Conservation (phyloP, 1,139 yeast genomes). For the Kurtzmaniella quercitrusa region DNA sequence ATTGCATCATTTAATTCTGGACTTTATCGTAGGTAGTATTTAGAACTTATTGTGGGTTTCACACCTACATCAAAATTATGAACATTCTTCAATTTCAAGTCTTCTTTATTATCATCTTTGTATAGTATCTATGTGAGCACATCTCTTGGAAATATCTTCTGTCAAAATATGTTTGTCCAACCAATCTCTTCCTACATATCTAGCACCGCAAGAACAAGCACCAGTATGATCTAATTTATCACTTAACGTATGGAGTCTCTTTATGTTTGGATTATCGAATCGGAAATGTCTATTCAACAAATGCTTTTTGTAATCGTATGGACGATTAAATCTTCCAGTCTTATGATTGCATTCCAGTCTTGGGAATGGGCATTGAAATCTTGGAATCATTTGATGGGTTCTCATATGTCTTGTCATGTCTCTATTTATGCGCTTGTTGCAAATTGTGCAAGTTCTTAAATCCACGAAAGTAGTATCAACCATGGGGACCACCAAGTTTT, state of each 20-base stretch:
- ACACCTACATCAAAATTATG: too few species aligned
- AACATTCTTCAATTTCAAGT: too few species aligned
- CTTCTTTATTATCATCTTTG: not conserved
- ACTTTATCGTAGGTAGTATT: too few species aligned
- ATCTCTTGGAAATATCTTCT: constrained; percentile 21
- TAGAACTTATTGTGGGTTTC: too few species aligned
- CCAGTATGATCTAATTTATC: constrained; percentile 54
- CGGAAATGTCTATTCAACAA: constrained; percentile 57
- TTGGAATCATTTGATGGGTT: constrained; percentile 54
- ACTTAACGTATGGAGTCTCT: constrained; percentile 46
- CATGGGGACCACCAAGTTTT: constrained; percentile 29
- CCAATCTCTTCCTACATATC: constrained; percentile 53
- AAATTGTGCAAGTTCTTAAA: constrained; percentile 42
- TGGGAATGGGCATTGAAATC: constrained; percentile 61
- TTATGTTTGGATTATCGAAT: constrained; percentile 48
- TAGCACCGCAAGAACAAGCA: constrained; percentile 53
- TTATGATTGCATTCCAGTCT: constrained; percentile 53
- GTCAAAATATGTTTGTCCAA: constrained; percentile 50
- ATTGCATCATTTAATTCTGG: too few species aligned
- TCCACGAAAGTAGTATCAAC: constrained; percentile 33
- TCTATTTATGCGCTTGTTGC: constrained; percentile 54
- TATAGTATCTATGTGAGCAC: constrained; percentile 22
- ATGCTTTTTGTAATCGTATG: constrained; percentile 68
- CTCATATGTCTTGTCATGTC: constrained; percentile 65
- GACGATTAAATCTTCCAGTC: constrained; percentile 62